A percentile compares a stretch with the other conserved stretches of the same genome.
These are phyloP conservation scores for Marchantia paleacea DNA, from an alignment of 225 moss, liverwort and hornwort genomes.

Conservation along the genomic window DNA sequence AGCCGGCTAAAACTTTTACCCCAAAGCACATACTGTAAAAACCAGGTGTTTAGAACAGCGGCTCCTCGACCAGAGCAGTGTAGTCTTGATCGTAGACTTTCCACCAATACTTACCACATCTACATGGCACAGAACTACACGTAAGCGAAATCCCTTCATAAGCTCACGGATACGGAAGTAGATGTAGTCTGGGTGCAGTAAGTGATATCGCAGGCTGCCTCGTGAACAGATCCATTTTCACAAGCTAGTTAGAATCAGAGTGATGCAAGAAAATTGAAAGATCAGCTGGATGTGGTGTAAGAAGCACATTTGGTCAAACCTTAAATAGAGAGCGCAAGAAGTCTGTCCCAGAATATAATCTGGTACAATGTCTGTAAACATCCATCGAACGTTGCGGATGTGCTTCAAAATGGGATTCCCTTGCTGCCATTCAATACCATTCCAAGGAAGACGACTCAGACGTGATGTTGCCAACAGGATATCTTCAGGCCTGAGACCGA, in stretches of 20 bases:
- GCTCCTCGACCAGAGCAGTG: conserved; percentile 3
- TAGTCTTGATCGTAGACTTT: conserved; percentile 8
- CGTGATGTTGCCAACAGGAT: not conserved
- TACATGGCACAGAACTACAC: conserved; percentile 87
- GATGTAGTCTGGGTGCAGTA: conserved; percentile 96
- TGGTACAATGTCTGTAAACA: conserved; percentile 81
- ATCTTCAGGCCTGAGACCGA: not conserved
- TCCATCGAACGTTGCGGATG: conserved; percentile 91
- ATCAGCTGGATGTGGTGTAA: not conserved
- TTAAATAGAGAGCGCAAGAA: conserved; percentile 92
- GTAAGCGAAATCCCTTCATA: conserved; percentile 87
- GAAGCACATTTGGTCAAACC: conserved; percentile 36
- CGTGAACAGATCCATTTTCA: conserved; percentile 16
- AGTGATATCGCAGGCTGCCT: conserved; percentile 87
- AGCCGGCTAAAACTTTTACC: not conserved
- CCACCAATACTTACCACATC: conserved; percentile 74
- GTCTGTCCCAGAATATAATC: conserved; percentile 89
- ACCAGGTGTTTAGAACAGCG: not conserved
- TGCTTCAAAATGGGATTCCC: conserved; percentile 92
- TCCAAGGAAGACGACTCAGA: not conserved
- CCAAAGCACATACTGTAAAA: conserved; percentile 2
- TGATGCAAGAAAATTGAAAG: not conserved
- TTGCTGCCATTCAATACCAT: conserved; percentile 49
- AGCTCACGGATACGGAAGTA: conserved; percentile 95
- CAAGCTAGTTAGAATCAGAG: not conserved